Conservation (phyloP, 768 basidiomycete species). For the Mrakia hoshinonis region DNA sequence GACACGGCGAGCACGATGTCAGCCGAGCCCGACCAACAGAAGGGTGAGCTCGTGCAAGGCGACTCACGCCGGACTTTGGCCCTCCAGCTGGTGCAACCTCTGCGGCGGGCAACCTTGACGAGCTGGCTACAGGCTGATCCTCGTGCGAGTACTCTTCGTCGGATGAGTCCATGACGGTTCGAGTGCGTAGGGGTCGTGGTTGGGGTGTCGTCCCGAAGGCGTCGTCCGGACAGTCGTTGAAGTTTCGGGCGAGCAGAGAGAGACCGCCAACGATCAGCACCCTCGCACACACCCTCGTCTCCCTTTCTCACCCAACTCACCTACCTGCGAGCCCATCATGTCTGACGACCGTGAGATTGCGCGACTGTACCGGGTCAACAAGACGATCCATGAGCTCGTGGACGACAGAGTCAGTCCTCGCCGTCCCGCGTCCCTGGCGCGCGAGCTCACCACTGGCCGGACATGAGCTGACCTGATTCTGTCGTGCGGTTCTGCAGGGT, state of each 20-base stretch:
- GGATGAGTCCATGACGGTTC: neutral
- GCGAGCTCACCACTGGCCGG: neutral
- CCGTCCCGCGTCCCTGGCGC: neutral
- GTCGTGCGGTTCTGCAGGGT: conserved; percentile 51
- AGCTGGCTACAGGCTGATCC: conserved; percentile 8
- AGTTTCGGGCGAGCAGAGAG: neutral
- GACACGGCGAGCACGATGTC: neutral
- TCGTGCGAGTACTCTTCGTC: conserved; percentile 1
- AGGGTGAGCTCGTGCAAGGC: no score
- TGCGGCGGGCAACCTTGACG: neutral
- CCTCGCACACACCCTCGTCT: neutral
- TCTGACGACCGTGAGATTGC: conserved; percentile 28
- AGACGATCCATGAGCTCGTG: conserved; percentile 93
- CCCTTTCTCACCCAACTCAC: neutral
- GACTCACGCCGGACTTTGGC: no score
- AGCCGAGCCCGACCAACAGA: no score
- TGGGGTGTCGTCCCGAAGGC: neutral
- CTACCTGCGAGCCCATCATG: neutral
- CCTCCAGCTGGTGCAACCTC: neutral
- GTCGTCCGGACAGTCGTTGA: no score
- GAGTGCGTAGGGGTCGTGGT: neutral
- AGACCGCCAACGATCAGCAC: neutral
- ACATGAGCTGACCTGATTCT: conserved; percentile 32
- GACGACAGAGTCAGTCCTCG: conserved; percentile 74
- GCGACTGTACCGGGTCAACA: conserved; percentile 81